Percentiles rank a stretch among this genome's conserved stretches.
Evolutionary conservation across 176 grass and related monocot genomes (phyloP).

Genomic region (Pontederia paniculata): DNA sequence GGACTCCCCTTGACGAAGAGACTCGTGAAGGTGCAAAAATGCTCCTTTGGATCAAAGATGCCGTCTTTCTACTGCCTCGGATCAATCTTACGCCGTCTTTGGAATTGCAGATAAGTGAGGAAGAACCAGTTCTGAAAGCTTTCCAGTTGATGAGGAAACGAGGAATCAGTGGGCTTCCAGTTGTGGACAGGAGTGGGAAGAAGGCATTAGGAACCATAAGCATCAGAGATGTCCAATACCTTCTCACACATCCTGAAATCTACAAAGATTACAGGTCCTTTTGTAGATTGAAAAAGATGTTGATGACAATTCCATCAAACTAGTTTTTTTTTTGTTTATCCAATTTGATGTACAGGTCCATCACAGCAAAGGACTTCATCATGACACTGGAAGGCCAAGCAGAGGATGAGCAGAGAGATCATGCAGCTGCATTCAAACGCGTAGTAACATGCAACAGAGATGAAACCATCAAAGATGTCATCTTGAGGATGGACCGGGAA

Average conservation of each 20-base stretch:
- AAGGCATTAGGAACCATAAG: constrained; percentile 75
- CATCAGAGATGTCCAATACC: constrained; percentile 92
- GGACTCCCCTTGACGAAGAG: constrained; percentile 65
- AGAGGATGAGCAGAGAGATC: constrained; percentile 18
- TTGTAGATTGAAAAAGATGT: not conserved
- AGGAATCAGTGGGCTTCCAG: constrained; percentile 74
- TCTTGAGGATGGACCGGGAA: constrained; percentile 51
- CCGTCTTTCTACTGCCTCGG: not conserved
- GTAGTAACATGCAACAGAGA: constrained; percentile 49
- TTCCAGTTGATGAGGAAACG: constrained; percentile 81
- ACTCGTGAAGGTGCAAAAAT: constrained; percentile 50
- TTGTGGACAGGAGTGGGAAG: constrained; percentile 58
- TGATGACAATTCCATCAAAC: not conserved
- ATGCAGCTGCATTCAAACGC: constrained; percentile 31
- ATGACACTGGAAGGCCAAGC: constrained; percentile 26
- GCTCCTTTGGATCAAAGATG: not conserved
- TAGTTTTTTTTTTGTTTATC: not conserved
- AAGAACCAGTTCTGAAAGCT: constrained; percentile 80
- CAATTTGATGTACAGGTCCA: constrained; percentile 24
- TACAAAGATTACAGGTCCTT: constrained; percentile 63
- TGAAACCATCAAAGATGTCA: constrained; percentile 60
- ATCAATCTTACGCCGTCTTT: not conserved
- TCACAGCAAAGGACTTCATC: constrained; percentile 58
- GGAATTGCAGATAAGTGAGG: constrained; percentile 61
- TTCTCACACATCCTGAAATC: constrained; percentile 68